Percentiles rank a stretch among this genome's conserved stretches.
These are phyloP conservation scores for Orbilia blumenaviensis DNA, from an alignment of 2,329 filamentous ascomycete species.

Conservation along the genomic window DNA sequence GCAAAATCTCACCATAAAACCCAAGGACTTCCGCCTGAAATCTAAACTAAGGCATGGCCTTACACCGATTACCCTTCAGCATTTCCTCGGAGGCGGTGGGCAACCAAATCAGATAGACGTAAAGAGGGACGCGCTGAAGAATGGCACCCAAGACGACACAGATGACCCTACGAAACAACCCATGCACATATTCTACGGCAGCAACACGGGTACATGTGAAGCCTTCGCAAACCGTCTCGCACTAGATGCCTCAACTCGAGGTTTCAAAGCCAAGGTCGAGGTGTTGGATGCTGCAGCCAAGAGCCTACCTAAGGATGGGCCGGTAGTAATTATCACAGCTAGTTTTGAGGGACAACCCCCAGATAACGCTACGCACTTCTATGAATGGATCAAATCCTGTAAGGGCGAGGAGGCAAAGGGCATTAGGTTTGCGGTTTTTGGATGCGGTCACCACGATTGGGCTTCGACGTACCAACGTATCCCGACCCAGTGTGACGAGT, in stretches of 20 bases:
- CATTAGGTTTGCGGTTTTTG: constrained; percentile 75
- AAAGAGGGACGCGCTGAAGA: constrained; percentile 46
- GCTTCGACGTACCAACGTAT: constrained; percentile 72
- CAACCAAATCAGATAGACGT: constrained; percentile 24
- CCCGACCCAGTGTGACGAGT: constrained; percentile 70
- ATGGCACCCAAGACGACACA: constrained; percentile 9
- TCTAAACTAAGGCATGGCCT: constrained; percentile 67
- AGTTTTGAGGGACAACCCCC: constrained; percentile 79
- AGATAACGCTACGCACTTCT: constrained; percentile 75
- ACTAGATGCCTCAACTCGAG: constrained; percentile 68
- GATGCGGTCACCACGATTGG: constrained; percentile 71
- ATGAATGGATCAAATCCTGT: constrained; percentile 71
- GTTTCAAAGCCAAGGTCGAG: constrained; percentile 69
- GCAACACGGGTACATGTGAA: constrained; percentile 79
- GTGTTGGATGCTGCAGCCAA: constrained; percentile 71
- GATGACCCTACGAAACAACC: constrained; percentile 61
- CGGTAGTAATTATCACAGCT: constrained; percentile 73
- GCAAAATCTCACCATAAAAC: constrained; percentile 71
- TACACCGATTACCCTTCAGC: constrained; percentile 63
- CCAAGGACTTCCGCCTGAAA: constrained; percentile 71
- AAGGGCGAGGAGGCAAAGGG: constrained; percentile 66
- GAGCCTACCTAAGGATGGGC: constrained; percentile 67
- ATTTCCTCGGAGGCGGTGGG: constrained; percentile 56
- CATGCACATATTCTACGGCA: constrained; percentile 76
- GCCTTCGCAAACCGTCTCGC: constrained; percentile 72